These are phyloP conservation scores for Cornus suecica DNA, from an alignment of 148 eudicot genomes.

Conservation along the genomic window DNA sequence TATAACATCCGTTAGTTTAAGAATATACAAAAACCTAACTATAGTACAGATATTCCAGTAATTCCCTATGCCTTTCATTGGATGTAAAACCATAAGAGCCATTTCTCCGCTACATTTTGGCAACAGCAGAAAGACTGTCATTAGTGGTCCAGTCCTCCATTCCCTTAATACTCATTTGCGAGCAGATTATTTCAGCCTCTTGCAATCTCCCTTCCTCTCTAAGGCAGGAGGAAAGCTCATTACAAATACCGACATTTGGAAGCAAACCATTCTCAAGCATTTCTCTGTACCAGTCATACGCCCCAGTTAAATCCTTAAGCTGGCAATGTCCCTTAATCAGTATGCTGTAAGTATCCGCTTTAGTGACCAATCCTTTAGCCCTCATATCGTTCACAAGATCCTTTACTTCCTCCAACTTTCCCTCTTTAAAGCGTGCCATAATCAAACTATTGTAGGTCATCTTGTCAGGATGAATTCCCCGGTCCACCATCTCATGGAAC, in stretches of 20 bases:
- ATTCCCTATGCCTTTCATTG: background rate
- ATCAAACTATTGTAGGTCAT: slow-evolving; percentile 78
- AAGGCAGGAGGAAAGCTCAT: slow-evolving; percentile 68
- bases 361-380: slow-evolving; percentile 46
- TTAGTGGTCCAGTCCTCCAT: slow-evolving; percentile 30
- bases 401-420: slow-evolving; percentile 40
- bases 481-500: slow-evolving; percentile 49
- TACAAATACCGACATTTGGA: slow-evolving; percentile 36
- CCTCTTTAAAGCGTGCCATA: slow-evolving; percentile 44
- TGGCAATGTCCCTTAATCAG: slow-evolving; percentile 62
- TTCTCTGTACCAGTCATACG: slow-evolving; percentile 66
- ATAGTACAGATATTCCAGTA: background rate
- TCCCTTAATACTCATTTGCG: slow-evolving; percentile 67
- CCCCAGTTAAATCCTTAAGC: slow-evolving; percentile 41
- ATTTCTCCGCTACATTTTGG: slow-evolving; percentile 22
- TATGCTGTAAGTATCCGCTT: slow-evolving; percentile 61
- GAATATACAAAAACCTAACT: background rate
- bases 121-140: slow-evolving; percentile 39
- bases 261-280: slow-evolving; percentile 52
- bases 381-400: slow-evolving; percentile 64
- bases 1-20: background rate
- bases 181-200: slow-evolving; percentile 49
- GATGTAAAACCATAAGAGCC: background rate
- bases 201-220: slow-evolving; percentile 51
- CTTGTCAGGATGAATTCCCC: slow-evolving; percentile 49